These are phyloP conservation scores for Penicillium ochrochloron DNA, from an alignment of 495 filamentous ascomycete species.

Conservation along the genomic window DNA sequence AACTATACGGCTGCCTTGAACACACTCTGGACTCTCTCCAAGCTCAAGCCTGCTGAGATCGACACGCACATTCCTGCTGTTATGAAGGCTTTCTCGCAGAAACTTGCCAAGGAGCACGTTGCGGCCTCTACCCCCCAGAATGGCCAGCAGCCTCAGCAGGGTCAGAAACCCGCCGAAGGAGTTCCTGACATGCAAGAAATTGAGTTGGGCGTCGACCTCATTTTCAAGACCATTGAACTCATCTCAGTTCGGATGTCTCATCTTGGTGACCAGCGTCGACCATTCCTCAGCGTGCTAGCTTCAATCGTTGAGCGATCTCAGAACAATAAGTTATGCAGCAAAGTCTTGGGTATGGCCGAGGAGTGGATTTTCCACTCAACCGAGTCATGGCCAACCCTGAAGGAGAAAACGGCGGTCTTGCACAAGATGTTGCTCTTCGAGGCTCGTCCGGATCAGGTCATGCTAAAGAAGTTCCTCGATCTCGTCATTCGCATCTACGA, in stretches of 20 bases:
- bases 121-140: slow-evolving; percentile 65
- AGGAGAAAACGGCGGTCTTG: slow-evolving; percentile 96
- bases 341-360: slow-evolving; percentile 94
- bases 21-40: slow-evolving; percentile 87
- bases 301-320: slow-evolving; percentile 92
- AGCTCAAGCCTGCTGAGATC: slow-evolving; percentile 79
- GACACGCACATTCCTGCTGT: slow-evolving; percentile 85
- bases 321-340: slow-evolving; percentile 81
- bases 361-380: slow-evolving; percentile 92
- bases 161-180: slow-evolving; percentile 54
- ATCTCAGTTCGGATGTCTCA: slow-evolving; percentile 89
- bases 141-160: slow-evolving; percentile 39
- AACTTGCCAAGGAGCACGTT: slow-evolving; percentile 92
- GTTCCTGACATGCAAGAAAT: slow-evolving; percentile 75
- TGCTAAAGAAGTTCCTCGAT: slow-evolving; percentile 90
- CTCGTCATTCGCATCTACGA: slow-evolving; percentile 98
- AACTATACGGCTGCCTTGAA: slow-evolving; percentile 88
- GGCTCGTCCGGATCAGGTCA: slow-evolving; percentile 73
- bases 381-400: slow-evolving; percentile 92
- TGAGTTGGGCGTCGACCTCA: slow-evolving; percentile 83
- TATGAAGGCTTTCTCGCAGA: slow-evolving; percentile 92
- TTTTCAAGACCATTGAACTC: slow-evolving; percentile 92
- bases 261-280: slow-evolving; percentile 87
- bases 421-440: slow-evolving; percentile 98
- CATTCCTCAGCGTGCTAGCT: slow-evolving; percentile 92